Evolutionary conservation across 331 rosid genomes (phyloP).

Genomic region (Erythrophleum ivorense): DNA sequence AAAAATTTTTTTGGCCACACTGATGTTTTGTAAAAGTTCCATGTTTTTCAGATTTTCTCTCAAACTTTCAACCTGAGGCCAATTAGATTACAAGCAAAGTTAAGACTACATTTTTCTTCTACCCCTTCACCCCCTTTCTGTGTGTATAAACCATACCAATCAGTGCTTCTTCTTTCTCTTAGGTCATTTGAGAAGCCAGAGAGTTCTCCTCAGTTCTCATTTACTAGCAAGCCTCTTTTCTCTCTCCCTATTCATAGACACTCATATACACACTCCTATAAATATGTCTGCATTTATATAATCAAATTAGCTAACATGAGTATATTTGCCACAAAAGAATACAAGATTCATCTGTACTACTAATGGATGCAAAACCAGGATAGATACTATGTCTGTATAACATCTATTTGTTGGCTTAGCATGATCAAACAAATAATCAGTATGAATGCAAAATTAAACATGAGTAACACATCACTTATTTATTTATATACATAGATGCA

Average conservation of each 20-base stretch:
- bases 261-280: neutral
- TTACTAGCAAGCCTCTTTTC: neutral
- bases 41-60: neutral
- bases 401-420: no score
- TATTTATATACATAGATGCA: constrained; percentile 6
- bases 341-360: no score
- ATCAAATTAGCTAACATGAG: neutral
- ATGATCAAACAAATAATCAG: neutral
- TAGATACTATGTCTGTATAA: no score
- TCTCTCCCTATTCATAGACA: neutral
- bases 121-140: neutral
- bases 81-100: neutral
- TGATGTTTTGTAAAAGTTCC: no score
- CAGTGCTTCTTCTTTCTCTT: neutral
- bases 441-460: neutral
- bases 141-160: neutral
- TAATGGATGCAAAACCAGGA: neutral
- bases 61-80: neutral
- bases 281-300: neutral
- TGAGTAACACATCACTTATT: neutral
- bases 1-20: no score
- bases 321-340: no score
- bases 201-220: neutral
- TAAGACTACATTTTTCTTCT: neutral
- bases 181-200: neutral